phyloP scores from a whole-genome alignment of 495 filamentous ascomycete species.

The Tuber aestivum region DNA sequence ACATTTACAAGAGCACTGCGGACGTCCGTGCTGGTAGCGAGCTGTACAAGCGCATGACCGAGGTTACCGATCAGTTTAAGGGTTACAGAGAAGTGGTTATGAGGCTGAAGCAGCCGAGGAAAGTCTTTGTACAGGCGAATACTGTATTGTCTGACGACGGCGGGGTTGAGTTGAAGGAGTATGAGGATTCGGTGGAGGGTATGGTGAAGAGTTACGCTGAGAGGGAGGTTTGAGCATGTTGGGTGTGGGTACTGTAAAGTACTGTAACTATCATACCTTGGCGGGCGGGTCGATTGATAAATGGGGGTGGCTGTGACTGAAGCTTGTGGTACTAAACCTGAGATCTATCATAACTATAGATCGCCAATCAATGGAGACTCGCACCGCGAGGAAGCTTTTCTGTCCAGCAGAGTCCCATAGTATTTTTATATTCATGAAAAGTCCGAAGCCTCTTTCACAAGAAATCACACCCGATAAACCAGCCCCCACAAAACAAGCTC shows the following conservation, averaged over 20 bases:
- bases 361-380: neutral
- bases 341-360: neutral
- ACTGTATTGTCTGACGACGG: slow-evolving; percentile 65
- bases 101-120: slow-evolving; percentile 80
- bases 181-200: slow-evolving; percentile 76
- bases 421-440: neutral
- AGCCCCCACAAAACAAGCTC: neutral
- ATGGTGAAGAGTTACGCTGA: slow-evolving; percentile 90
- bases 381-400: neutral
- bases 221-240: slow-evolving; percentile 51
- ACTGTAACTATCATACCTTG: too few relatives aligned
- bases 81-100: slow-evolving; percentile 73
- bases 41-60: slow-evolving; percentile 76
- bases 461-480: neutral
- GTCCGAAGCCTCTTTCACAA: too few relatives aligned
- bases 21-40: slow-evolving; percentile 68
- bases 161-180: slow-evolving; percentile 75
- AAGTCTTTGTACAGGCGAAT: slow-evolving; percentile 94
- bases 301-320: neutral
- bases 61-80: slow-evolving; percentile 66
- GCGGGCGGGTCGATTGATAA: neutral
- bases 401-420: neutral
- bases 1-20: slow-evolving; percentile 86
- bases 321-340: neutral
- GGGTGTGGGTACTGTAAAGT: neutral